Evolutionary conservation across 768 basidiomycete genomes (phyloP).

Genomic region (Trametes coccinea): DNA sequence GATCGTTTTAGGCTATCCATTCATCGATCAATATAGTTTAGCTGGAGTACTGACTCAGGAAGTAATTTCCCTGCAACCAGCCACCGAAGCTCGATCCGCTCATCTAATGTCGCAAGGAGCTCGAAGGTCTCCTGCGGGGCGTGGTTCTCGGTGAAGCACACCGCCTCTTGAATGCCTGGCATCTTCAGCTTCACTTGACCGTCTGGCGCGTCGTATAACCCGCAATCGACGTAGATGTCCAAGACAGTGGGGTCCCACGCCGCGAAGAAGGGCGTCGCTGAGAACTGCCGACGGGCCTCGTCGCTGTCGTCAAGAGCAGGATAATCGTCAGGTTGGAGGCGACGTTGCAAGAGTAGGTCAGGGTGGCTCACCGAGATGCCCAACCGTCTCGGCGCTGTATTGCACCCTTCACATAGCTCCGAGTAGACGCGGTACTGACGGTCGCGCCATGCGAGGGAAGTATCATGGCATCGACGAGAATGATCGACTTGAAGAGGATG

Average conservation of each 20-base stretch:
- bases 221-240: conserved; percentile 60
- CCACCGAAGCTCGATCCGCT: conserved; percentile 53
- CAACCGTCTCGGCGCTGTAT: conserved; percentile 56
- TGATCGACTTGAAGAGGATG: conserved; percentile 64
- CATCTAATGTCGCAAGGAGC: conserved; percentile 42
- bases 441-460: background rate
- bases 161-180: conserved; percentile 62
- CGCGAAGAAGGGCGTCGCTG: conserved; percentile 62
- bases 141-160: conserved; percentile 53
- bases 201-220: conserved; percentile 41
- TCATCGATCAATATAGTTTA: background rate
- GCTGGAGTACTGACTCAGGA: conserved; percentile 33
- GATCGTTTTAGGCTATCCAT: background rate
- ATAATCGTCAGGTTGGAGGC: background rate
- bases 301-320: conserved; percentile 41
- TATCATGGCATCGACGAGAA: conserved; percentile 82
- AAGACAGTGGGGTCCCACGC: conserved; percentile 70
- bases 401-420: conserved; percentile 41
- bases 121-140: conserved; percentile 40
- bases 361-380: conserved; percentile 51
- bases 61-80: conserved; percentile 50
- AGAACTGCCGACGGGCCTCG: conserved; percentile 55
- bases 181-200: conserved; percentile 62
- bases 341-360: background rate
- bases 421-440: background rate